Evolutionary conservation across 2,329 filamentous ascomycete species (phyloP), one percentile per base, ranked within the genome.

Genomic region (Beauveria asiatica): DNA sequence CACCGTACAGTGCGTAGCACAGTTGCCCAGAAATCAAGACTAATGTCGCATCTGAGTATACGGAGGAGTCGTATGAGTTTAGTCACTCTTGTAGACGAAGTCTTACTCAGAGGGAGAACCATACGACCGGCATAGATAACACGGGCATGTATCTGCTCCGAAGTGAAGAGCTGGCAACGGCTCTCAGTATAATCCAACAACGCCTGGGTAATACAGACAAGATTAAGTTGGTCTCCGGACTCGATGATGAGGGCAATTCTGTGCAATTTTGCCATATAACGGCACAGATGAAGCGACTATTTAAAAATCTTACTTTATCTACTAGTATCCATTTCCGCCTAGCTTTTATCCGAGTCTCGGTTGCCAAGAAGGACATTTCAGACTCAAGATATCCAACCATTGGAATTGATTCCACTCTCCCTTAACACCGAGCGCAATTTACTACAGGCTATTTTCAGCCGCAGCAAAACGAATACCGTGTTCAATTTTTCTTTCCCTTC

Each of bases 401-500:
- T 3, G 64, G 63, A 6, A 48, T 65, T 23, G 62, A 65, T 19
- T 59, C 63, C 1, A 67, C 62, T 19, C 55, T 67, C 27, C 62
- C 65, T 7, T 63, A 67, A 25, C 27, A 62, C 49, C 62, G 63
- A 8, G 70, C 69, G 13, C 68, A 66, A 21, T 46, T 25, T 61
- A 64, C 11, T 62, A 60, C 41, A 54, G 63, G 23, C 61, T 63
- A 2, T 50, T 63, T 49, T 56, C 63, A 19, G 58, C 67, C 49
- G 64, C 62, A 21, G 48, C 68, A 44, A 44, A 61, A 62, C 21
- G 57, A 61, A 53, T 64, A 64, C 46, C 69, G 67, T 0, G 72
- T 78, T 0, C 75, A 70, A 68, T 76, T 76, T 62, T 77, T 76
- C 65, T 76, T 76, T 62, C 77, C 76, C 65, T 76, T 77, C 63